Conservation (phyloP, 129 eudicot genomes). For the Ambrosia trifida region DNA sequence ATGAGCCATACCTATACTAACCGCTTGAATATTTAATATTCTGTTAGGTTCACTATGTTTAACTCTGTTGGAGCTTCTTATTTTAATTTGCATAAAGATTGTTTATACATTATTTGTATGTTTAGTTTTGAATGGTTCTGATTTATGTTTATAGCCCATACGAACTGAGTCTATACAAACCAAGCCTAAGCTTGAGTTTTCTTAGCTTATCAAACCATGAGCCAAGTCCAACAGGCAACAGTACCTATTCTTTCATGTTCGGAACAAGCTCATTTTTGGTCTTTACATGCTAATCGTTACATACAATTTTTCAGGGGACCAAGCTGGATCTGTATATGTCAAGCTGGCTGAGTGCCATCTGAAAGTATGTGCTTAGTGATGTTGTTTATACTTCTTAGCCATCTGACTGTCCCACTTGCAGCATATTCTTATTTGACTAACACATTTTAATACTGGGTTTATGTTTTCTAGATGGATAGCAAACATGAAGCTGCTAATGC, state of each 20-base stretch:
- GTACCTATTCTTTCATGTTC: background rate
- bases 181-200: conserved; percentile 10
- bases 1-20: background rate
- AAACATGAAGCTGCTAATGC: conserved; percentile 97
- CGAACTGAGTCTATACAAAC: conserved; percentile 8
- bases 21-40: background rate
- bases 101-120: background rate
- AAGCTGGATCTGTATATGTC: conserved; percentile 85
- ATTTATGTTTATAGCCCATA: conserved; percentile 7
- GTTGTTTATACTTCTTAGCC: background rate
- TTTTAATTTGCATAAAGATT: background rate
- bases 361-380: conserved; percentile 51
- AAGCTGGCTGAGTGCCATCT: conserved; percentile 83
- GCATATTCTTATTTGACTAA: background rate
- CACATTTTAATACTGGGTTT: conserved; percentile 18
- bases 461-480: conserved; percentile 73
- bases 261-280: conserved; percentile 12
- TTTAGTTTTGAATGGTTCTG: conserved; percentile 2
- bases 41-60: background rate
- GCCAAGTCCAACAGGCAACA: background rate
- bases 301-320: conserved; percentile 73
- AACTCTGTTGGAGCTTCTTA: background rate
- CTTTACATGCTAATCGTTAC: conserved; percentile 23
- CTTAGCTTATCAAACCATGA: conserved; percentile 21
- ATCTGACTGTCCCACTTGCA: conserved; percentile 8